Percentiles rank a stretch among this genome's conserved stretches.
These are phyloP conservation scores for Phyllosticta citriasiana DNA, from an alignment of 2,329 filamentous ascomycete genomes.

Conservation along the genomic window DNA sequence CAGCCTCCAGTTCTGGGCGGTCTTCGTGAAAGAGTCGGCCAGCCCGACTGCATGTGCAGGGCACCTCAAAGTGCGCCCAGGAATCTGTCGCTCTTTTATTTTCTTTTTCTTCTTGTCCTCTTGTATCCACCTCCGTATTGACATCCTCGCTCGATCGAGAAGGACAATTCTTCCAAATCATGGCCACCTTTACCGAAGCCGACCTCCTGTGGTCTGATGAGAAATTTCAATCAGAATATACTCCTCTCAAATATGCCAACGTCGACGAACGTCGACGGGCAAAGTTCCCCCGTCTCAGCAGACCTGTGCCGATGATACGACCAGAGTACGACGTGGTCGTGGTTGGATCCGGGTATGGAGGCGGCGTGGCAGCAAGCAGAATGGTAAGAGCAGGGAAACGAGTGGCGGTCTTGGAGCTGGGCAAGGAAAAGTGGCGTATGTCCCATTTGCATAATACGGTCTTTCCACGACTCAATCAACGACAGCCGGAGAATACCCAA, in stretches of 20 bases:
- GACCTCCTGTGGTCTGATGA: neutral
- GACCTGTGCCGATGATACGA: constrained; percentile 47
- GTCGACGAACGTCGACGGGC: neutral
- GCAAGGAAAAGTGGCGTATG: constrained; percentile 51
- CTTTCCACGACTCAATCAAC: neutral
- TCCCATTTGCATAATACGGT: neutral
- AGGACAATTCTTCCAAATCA: neutral
- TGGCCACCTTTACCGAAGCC: neutral
- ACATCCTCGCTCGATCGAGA: neutral
- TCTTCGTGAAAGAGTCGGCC: too few relatives aligned
- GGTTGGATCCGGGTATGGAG: constrained; percentile 60
- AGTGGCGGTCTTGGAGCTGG: constrained; percentile 56
- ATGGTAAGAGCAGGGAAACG: constrained; percentile 51
- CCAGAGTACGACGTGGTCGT: constrained; percentile 55
- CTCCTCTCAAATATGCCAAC: neutral
- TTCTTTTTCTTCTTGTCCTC: too few relatives aligned
- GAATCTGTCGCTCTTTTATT: too few relatives aligned
- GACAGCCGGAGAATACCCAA: constrained; percentile 50
- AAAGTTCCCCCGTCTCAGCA: constrained; percentile 15
- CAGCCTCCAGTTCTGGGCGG: too few relatives aligned
- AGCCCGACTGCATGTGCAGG: too few relatives aligned
- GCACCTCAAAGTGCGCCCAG: too few relatives aligned
- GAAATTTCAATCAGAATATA: neutral
- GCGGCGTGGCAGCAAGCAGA: constrained; percentile 53
- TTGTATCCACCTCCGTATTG: neutral